Evolutionary conservation across 2,329 filamentous ascomycete genomes (phyloP).

Genomic region (Colletotrichum truncatum): DNA sequence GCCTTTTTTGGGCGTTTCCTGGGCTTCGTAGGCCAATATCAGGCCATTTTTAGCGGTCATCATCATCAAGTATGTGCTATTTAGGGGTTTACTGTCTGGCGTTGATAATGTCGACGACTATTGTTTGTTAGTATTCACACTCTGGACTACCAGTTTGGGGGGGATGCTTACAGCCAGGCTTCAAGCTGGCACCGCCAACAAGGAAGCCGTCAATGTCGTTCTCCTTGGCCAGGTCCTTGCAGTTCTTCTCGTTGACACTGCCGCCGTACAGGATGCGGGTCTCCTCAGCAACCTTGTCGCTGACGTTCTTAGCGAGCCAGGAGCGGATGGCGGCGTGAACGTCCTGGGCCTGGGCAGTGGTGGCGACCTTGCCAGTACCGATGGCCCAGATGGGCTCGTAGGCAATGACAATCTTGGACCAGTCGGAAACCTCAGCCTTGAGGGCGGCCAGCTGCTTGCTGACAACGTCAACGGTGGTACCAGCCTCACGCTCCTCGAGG

Average conservation of each 20-base stretch:
- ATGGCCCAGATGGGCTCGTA: slow-evolving; percentile 99
- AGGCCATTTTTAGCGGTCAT: slow-evolving; percentile 14
- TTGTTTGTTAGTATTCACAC: slow-evolving; percentile 16
- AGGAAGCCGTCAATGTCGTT: slow-evolving; percentile 97
- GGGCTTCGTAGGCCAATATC: neutral
- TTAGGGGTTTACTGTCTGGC: slow-evolving; percentile 53
- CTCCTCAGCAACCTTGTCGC: slow-evolving; percentile 79
- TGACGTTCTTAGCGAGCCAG: slow-evolving; percentile 85
- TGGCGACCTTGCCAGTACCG: slow-evolving; percentile 93
- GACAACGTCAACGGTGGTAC: slow-evolving; percentile 86
- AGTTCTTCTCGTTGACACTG: slow-evolving; percentile 98
- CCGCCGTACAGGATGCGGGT: slow-evolving; percentile 97
- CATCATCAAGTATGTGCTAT: slow-evolving; percentile 24
- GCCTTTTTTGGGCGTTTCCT: neutral
- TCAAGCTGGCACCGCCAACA: slow-evolving; percentile 94
- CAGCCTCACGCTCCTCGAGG: slow-evolving; percentile 88
- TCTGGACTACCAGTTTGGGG: neutral
- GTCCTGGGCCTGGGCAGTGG: slow-evolving; percentile 90
- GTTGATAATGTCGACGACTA: slow-evolving; percentile 70
- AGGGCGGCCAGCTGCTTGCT: slow-evolving; percentile 87
- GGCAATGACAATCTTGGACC: slow-evolving; percentile 93
- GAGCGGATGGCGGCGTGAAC: slow-evolving; percentile 91
- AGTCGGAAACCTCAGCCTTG: slow-evolving; percentile 80
- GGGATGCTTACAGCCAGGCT: slow-evolving; percentile 82
- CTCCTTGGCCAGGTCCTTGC: slow-evolving; percentile 90